Evolutionary conservation across 2,329 filamentous ascomycete species (phyloP).

Genomic region (Aquanectria penicillioides): DNA sequence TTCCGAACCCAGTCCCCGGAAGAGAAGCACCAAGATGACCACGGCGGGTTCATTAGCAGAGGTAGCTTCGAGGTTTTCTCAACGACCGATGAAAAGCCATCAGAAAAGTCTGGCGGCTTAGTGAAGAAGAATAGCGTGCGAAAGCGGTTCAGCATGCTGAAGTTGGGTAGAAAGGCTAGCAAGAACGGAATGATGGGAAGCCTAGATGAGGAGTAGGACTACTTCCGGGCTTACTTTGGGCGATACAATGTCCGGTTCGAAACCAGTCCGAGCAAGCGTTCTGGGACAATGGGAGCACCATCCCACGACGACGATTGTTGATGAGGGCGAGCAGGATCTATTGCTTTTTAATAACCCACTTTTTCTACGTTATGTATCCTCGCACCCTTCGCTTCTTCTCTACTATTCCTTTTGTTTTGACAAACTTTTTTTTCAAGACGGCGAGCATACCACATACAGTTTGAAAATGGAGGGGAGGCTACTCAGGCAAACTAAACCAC

Average conservation of each 20-base stretch:
- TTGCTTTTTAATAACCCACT: background rate
- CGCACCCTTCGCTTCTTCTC: constrained; percentile 3
- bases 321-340: constrained; percentile 2
- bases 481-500: too few species aligned
- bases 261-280: constrained; percentile 16
- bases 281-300: constrained; percentile 2
- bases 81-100: constrained; percentile 36
- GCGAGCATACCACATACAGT: too few species aligned
- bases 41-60: constrained; percentile 38
- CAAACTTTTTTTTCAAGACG: background rate
- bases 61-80: constrained; percentile 43
- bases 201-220: constrained; percentile 64
- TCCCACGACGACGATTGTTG: constrained; percentile 13
- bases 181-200: constrained; percentile 65
- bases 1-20: constrained; percentile 54
- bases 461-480: background rate
- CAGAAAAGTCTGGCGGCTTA: constrained; percentile 43
- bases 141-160: constrained; percentile 82
- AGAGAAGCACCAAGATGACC: constrained; percentile 36
- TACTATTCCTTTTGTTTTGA: constrained; percentile 9
- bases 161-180: constrained; percentile 75
- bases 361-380: background rate
- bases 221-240: constrained; percentile 46
- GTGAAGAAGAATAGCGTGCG: constrained; percentile 72
- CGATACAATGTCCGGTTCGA: constrained; percentile 39